Evolutionary conservation across 495 filamentous ascomycete species (phyloP), one percentile per base, ranked within the genome.

Genomic region (Terfezia claveryi): DNA sequence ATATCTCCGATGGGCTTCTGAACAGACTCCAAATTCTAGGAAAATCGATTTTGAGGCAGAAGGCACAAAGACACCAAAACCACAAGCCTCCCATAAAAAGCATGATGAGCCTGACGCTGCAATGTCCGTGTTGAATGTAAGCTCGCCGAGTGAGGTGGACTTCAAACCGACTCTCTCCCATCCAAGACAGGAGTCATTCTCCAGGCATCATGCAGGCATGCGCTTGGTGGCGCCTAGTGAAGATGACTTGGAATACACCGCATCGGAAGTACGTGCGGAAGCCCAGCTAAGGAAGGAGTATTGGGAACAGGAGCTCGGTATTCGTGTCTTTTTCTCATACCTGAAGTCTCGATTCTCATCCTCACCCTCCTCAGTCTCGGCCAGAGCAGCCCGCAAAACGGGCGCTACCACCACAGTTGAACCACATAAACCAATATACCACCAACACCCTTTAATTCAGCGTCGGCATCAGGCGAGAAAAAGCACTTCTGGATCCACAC

Each of bases 241-340:
- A 53, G 32, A 54, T 44, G 54, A 59, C 12, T 51, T 57, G 11
- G 57, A 62, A 12, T 7, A 23, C 16, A 32, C 50, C 52, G 37
- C 56, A 50, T 58, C 57, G 16, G 54, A 50, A 14, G 54, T 54
- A 6, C 53, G 56, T 10, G 51, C 50, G 12, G 59, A 61, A 14
- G 59, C 59, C n/a, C 54, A 58, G 37, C 16, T 52, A 2, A 56
- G 54, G 20, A 60, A 70, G 27, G 80, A 80, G 23, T 83, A 85
- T 60, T 86, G 82, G 82, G 80, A 84, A 58, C 79, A 74, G 37
- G 77, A 80, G 10, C 71, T 84, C 10, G 80, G 82, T 53, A 69
- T 84, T 55, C 73, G 74, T 60, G 79, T 80, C 67, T 74, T 83
- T 50, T 84, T 84, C 69, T 74, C 76, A 44, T 82, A 79, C 61